Evolutionary conservation across 192 early-diverging fungal genomes (phyloP), one percentile per base, ranked within the genome.

Genomic region (Jimgerdemannia lactiflua): DNA sequence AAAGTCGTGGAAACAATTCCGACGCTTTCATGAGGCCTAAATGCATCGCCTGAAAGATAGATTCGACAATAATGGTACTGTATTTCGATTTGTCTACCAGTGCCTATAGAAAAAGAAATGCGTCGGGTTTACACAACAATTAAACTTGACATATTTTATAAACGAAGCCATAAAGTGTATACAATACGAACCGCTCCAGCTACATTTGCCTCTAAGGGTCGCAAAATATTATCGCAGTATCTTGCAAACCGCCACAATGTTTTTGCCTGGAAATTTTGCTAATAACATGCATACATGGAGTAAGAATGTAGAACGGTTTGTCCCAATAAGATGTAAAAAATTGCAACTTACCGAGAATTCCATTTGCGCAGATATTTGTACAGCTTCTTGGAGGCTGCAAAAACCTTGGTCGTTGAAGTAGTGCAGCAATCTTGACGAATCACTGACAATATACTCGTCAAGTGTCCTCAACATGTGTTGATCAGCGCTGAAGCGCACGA

Each of bases 1-100:
- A 81, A 49, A 94, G 72, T 17, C 93, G 77, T 2, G 93, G 93
- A 72, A 92, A 93, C 4, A 88, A 77, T 20, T 94, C 88, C 10
- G 84, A 81, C 3, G 89, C 93, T 19, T 82, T 77, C n/a, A 44
- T 64, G 14, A 83, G 82, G 0, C 89, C 91, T 11, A 80, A 70
- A 4, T 78, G 64, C 86, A 94, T 92, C 1, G 89, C 86, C 6
- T 71, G 64, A 17, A 94, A 82, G 1, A 88, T 79, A 41, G 83
- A 80, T 10, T 82, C 74, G 14, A 92, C 74, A 17, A 91, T 82
- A 18, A 76, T 11, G 64, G 64, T 39, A 18, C 72, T 54, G 69
- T 83, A 83, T 14, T 64, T 67, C 8, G 39, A n/a, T 20, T 64
- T 43, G 39, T 82, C 69, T 19, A 82, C 65, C 39, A 29, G 39